Evolutionary conservation across 352 stramenopile genomes (phyloP), one percentile per base, ranked within the genome.

Genomic region (Globisporangium irregulare): DNA sequence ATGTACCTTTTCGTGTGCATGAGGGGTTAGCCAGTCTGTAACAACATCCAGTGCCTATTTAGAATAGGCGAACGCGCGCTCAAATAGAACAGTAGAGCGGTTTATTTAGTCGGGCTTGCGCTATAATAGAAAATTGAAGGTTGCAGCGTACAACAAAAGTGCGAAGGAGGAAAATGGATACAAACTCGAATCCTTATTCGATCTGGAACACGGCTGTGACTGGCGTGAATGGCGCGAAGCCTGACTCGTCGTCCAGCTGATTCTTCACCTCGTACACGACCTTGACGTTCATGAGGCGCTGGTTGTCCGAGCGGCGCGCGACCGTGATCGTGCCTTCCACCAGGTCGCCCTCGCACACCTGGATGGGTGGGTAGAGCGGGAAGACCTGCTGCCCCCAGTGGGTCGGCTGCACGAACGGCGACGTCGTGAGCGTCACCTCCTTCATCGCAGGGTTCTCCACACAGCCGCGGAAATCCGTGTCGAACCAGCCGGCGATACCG

Each of bases 401-500:
- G 59, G 89, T 96, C 46, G 87, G 84, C 77, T 95, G 85, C 72
- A 96, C 87, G 58, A 92, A 96, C 5, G 94, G 95, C 55, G 90
- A 95, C 53, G 94, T 98, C 54, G 86, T 93, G 25, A 98, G 90
- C 63, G 82, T 95, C 62, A 98, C 83, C 41, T 87, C 73, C 70
- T 86, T 89, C 68, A 80, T 15, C 24, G 86, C 89, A 10, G 89
- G 89, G 68, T 93, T 89, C 64, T 95, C 80, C 1, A 70, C 64
- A 64, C 75, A 92, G 50, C 97, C 97, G 68, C 90, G 95, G 77
- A 99, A 99, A 74, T 99, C 96, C n/a, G 98, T 92, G 69, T 98
- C 98, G 75, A 99, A 99, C 98, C 98, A 99, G 62, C 97, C 96
- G 20, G 97, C 98, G 72, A 99, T 97, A 63, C 97, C 98, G 69